Conservation (phyloP, 83 land plant genomes). For the Diphasiastrum complanatum region DNA sequence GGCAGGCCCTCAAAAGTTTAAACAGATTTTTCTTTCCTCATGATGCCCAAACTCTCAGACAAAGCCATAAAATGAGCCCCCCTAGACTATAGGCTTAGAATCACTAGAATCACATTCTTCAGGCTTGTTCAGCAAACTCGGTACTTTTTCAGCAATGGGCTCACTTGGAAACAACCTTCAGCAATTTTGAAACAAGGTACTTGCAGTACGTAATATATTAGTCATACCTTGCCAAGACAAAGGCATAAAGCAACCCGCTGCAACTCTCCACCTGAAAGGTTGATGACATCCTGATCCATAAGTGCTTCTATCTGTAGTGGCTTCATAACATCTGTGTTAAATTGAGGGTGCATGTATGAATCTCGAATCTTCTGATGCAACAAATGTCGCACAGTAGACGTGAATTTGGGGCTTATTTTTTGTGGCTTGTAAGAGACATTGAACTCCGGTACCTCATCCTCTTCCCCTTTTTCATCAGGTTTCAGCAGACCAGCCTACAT, state of each 20-base stretch:
- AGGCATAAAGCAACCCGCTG: constrained; percentile 15
- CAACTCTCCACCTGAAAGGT: constrained; percentile 14
- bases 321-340: constrained; percentile 12
- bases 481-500: constrained; percentile 13
- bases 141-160: too few relatives aligned
- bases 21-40: too few relatives aligned
- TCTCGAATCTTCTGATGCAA: constrained; percentile 9
- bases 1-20: too few relatives aligned
- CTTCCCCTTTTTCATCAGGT: constrained; percentile 3
- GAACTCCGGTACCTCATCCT: constrained; percentile 8
- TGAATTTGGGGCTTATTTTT: constrained; percentile 9
- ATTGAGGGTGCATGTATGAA: constrained; percentile 15
- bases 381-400: constrained; percentile 8
- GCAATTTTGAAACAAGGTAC: too few relatives aligned
- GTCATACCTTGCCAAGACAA: constrained; percentile 14
- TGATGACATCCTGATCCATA: constrained; percentile 15
- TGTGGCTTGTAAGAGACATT: constrained; percentile 18
- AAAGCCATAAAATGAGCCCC: too few relatives aligned
- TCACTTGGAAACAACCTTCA: too few relatives aligned
- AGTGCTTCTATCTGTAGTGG: constrained; percentile 15
- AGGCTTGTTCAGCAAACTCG: too few relatives aligned
- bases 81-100: too few relatives aligned
- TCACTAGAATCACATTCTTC: too few relatives aligned
- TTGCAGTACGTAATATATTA: neutral
- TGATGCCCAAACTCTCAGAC: too few relatives aligned